Evolutionary conservation across 2,329 filamentous ascomycete species (phyloP).

Genomic region (Hypoxylon sp.): DNA sequence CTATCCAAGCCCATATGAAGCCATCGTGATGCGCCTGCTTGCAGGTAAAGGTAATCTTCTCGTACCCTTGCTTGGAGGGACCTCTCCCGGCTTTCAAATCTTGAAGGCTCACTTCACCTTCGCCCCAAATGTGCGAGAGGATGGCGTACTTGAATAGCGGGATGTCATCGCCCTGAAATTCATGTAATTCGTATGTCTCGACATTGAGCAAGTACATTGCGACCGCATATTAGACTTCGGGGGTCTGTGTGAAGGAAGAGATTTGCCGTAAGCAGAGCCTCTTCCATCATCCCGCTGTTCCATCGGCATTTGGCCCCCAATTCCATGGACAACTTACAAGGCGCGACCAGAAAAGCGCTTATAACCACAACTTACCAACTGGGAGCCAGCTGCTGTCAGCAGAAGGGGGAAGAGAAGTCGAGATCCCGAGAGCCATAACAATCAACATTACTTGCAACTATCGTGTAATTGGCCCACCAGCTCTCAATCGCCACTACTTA

Average conservation of each 20-base stretch:
- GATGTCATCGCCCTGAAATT: conserved; percentile 23
- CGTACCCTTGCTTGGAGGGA: conserved; percentile 24
- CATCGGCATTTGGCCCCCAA: conserved; percentile 1
- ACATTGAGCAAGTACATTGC: conserved; percentile 37
- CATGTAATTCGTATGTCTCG: conserved; percentile 9
- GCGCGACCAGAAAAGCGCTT: too few species aligned
- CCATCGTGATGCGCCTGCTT: conserved; percentile 24
- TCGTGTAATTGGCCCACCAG: conserved; percentile 12
- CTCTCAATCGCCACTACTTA: neutral
- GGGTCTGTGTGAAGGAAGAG: too few species aligned
- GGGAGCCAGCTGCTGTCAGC: conserved; percentile 10
- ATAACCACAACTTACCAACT: neutral
- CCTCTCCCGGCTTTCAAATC: conserved; percentile 34
- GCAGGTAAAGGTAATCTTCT: conserved; percentile 36
- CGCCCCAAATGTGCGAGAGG: conserved; percentile 35
- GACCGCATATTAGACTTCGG: neutral
- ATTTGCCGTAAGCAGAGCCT: conserved; percentile 21
- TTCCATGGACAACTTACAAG: conserved; percentile 9
- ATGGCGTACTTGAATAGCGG: conserved; percentile 32
- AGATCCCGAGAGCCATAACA: neutral
- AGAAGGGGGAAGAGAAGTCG: neutral
- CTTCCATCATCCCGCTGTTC: neutral
- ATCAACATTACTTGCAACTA: conserved; percentile 2
- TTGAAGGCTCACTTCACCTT: conserved; percentile 38
- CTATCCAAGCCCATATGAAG: conserved; percentile 34